These are phyloP conservation scores for Amanita jacksonii DNA, from an alignment of 768 basidiomycete genomes.

Conservation along the genomic window DNA sequence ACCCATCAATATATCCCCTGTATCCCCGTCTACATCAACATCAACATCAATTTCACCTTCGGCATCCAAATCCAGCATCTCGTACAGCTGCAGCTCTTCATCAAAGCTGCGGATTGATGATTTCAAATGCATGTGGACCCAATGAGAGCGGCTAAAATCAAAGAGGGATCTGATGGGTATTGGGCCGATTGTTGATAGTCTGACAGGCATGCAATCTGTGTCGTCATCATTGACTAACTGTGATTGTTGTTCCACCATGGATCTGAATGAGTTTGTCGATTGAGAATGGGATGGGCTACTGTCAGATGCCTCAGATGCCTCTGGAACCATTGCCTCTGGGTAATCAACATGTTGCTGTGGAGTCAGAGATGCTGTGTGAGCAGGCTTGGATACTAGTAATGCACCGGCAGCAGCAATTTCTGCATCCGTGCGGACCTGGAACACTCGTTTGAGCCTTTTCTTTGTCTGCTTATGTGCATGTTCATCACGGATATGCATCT, in stretches of 20 bases:
- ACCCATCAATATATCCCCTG: too few species aligned
- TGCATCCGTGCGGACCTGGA: too few species aligned
- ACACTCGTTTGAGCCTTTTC: background rate
- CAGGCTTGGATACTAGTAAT: too few species aligned
- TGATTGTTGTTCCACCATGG: constrained; percentile 5
- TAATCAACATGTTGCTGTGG: too few species aligned
- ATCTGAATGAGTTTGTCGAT: constrained; percentile 5
- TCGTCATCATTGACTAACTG: constrained; percentile 8
- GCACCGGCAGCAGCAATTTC: too few species aligned
- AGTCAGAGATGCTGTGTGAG: too few species aligned
- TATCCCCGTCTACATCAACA: constrained; percentile 3
- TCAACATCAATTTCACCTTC: constrained; percentile 10
- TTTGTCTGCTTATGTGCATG: background rate
- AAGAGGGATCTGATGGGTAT: constrained; percentile 7
- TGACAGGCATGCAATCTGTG: constrained; percentile 5
- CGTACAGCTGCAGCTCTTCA: constrained; percentile 13
- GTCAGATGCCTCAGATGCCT: too few species aligned
- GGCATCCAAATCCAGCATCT: constrained; percentile 15
- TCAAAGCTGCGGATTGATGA: constrained; percentile 9
- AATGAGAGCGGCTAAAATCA: constrained; percentile 7
- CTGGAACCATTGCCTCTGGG: too few species aligned
- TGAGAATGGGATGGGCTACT: too few species aligned
- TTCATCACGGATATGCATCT: background rate
- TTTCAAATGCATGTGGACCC: constrained; percentile 6
- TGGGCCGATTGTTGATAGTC: constrained; percentile 4